Conservation (phyloP, 768 basidiomycete genomes). For the Pleurotus sapidus region DNA sequence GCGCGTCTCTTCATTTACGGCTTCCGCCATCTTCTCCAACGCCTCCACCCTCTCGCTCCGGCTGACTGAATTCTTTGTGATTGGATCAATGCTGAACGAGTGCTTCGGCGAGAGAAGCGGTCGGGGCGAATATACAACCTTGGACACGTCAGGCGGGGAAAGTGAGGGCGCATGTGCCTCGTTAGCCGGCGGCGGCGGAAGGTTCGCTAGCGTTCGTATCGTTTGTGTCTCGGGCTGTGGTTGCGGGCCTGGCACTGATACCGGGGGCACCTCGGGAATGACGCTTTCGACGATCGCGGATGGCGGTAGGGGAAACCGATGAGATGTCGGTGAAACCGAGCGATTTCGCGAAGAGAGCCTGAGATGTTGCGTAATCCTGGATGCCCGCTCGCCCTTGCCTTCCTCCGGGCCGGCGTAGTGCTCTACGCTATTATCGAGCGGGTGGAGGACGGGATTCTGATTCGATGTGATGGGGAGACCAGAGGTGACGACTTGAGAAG, state of each 20-base stretch:
- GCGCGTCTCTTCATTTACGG: slow-evolving; percentile 34
- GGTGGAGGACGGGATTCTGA: slow-evolving; percentile 26
- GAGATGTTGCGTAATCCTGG: slow-evolving; percentile 57
- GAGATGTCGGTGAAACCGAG: slow-evolving; percentile 61
- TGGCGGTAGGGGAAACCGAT: slow-evolving; percentile 43
- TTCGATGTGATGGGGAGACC: slow-evolving; percentile 32
- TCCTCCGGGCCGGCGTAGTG: slow-evolving; percentile 40
- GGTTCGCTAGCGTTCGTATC: not conserved
- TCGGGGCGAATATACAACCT: slow-evolving; percentile 59
- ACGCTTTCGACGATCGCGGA: slow-evolving; percentile 8
- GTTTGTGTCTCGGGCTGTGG: not conserved
- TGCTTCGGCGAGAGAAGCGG: slow-evolving; percentile 68
- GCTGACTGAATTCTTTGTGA: slow-evolving; percentile 31
- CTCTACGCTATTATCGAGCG: slow-evolving; percentile 16
- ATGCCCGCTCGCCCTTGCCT: slow-evolving; percentile 60
- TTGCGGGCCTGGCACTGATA: slow-evolving; percentile 9
- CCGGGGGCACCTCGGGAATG: slow-evolving; percentile 13
- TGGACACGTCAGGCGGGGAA: slow-evolving; percentile 21
- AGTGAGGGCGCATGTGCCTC: slow-evolving; percentile 13
- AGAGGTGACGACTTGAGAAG: slow-evolving; percentile 23
- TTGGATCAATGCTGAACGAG: slow-evolving; percentile 42
- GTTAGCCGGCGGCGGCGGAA: slow-evolving; percentile 9
- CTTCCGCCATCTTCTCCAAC: slow-evolving; percentile 72
- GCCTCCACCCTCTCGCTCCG: slow-evolving; percentile 63
- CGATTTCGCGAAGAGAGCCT: slow-evolving; percentile 53